These are phyloP conservation scores for Penicillium bialowiezense DNA, from an alignment of 495 filamentous ascomycete genomes.

Conservation along the genomic window DNA sequence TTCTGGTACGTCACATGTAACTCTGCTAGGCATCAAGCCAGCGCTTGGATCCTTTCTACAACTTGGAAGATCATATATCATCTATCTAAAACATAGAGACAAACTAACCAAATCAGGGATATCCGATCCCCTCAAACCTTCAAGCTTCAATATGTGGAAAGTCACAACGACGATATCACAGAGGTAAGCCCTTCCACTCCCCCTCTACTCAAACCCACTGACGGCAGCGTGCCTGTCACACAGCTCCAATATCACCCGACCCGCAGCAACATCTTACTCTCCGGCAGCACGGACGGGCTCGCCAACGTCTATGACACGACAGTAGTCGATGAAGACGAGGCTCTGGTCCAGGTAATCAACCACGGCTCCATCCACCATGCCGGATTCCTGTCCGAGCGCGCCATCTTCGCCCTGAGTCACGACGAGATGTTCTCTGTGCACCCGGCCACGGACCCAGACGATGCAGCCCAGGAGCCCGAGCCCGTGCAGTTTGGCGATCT, in stretches of 20 bases:
- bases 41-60: no score
- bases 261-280: slow-evolving; percentile 63
- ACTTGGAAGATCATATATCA: no score
- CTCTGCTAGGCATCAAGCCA: no score
- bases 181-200: slow-evolving; percentile 46
- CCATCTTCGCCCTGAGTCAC: slow-evolving; percentile 74
- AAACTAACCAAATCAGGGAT: slow-evolving; percentile 57
- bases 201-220: not conserved
- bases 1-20: slow-evolving; percentile 58
- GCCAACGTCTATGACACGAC: slow-evolving; percentile 79
- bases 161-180: slow-evolving; percentile 91
- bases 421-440: slow-evolving; percentile 81
- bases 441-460: slow-evolving; percentile 58
- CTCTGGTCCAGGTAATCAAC: slow-evolving; percentile 82
- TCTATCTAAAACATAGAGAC: slow-evolving; percentile 28
- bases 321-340: slow-evolving; percentile 79
- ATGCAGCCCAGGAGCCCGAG: slow-evolving; percentile 45
- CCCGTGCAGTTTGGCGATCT: slow-evolving; percentile 73
- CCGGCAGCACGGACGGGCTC: slow-evolving; percentile 88
- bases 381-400: slow-evolving; percentile 67
- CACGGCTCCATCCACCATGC: slow-evolving; percentile 83
- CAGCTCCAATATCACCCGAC: slow-evolving; percentile 72
- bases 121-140: slow-evolving; percentile 54
- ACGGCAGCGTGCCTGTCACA: slow-evolving; percentile 8
- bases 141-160: slow-evolving; percentile 69